phyloP scores from a whole-genome alignment of 345 rosid genomes.

The Capsella bursapastoris region DNA sequence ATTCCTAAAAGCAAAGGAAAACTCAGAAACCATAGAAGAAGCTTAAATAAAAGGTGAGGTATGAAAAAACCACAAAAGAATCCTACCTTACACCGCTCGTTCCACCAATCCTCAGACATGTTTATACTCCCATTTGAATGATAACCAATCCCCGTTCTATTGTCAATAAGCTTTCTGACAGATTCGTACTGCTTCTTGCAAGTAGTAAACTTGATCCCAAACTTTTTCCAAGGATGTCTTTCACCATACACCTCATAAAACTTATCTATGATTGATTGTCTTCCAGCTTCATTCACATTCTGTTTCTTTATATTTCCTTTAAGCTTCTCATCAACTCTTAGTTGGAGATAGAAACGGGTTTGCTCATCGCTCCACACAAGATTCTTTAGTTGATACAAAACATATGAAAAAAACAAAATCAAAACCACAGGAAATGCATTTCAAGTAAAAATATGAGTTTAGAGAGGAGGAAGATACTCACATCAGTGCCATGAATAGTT shows the following conservation, averaged over 20 bases:
- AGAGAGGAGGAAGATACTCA: background rate
- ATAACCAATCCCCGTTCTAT: background rate
- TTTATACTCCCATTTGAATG: background rate
- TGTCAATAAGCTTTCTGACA: background rate
- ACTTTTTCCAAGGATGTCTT: background rate
- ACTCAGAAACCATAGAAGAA: too few species aligned
- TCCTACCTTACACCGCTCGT: background rate
- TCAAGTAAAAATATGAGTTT: background rate
- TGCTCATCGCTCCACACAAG: constrained; percentile 2
- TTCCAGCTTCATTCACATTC: background rate
- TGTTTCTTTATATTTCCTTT: background rate
- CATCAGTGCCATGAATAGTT: background rate
- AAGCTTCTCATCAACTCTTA: background rate
- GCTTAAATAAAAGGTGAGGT: too few species aligned
- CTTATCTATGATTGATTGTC: background rate
- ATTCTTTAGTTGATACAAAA: background rate
- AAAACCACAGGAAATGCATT: too few species aligned
- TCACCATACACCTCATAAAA: background rate
- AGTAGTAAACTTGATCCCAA: background rate
- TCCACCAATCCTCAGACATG: background rate
- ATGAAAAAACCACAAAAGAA: too few species aligned
- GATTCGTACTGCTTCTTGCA: background rate
- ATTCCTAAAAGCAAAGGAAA: too few species aligned
- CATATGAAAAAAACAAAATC: background rate
- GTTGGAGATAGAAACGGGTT: background rate